A percentile compares a stretch with the other conserved stretches of the same genome.
Evolutionary conservation across 176 grass and related monocot genomes (phyloP).

Genomic region (Neostapfia colusana): DNA sequence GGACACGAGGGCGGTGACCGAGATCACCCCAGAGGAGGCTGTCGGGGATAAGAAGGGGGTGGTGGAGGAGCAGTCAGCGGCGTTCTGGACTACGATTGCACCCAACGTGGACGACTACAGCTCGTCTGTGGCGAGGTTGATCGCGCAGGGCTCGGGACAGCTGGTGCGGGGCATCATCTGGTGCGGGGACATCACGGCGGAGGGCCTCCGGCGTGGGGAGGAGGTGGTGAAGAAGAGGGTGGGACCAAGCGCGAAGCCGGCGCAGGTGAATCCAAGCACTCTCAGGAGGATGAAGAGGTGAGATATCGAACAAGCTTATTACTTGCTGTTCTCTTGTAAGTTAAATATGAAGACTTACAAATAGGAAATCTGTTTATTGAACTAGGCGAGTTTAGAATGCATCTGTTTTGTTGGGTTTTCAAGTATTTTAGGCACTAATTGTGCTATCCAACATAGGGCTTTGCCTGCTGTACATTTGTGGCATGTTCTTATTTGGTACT

Average conservation of each 20-base stretch:
- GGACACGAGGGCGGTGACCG: constrained; percentile 53
- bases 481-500: background rate
- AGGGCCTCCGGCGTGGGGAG: constrained; percentile 64
- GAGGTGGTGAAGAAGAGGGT: constrained; percentile 57
- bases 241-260: constrained; percentile 43
- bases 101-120: constrained; percentile 97
- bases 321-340: background rate
- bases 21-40: constrained; percentile 75
- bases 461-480: background rate
- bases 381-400: background rate
- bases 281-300: constrained; percentile 96
- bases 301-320: background rate
- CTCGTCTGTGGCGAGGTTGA: constrained; percentile 60
- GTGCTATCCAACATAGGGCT: background rate
- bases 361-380: background rate
- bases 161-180: constrained; percentile 85
- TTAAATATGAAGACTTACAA: background rate
- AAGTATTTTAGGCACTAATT: background rate
- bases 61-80: constrained; percentile 71
- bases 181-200: constrained; percentile 81
- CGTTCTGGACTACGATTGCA: constrained; percentile 90
- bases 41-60: constrained; percentile 73
- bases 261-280: constrained; percentile 66
- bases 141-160: constrained; percentile 70
- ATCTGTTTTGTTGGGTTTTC: background rate